Conservation (phyloP, 345 rosid genomes). For the Eucalyptus marginata region DNA sequence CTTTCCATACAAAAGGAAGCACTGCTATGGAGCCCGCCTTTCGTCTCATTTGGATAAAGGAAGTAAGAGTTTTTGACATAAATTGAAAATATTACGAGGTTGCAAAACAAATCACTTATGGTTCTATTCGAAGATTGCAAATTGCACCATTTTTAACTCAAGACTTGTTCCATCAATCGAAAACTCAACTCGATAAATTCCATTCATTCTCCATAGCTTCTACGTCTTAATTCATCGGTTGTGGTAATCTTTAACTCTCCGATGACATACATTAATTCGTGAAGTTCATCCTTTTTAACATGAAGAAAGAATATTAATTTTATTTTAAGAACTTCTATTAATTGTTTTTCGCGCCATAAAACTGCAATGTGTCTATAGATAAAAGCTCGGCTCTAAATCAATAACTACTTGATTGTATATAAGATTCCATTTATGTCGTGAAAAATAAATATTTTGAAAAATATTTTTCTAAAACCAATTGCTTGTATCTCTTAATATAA, state of each 20-base stretch:
- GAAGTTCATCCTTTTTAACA: not conserved
- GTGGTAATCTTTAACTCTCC: not conserved
- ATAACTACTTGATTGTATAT: not conserved
- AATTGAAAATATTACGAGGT: not conserved
- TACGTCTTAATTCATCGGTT: not conserved
- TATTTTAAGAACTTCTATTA: not conserved
- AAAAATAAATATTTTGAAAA: no score
- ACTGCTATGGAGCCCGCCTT: no score
- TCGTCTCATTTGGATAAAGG: not conserved
- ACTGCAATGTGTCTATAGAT: not conserved
- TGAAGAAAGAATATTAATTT: not conserved
- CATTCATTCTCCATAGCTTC: not conserved
- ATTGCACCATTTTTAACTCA: not conserved
- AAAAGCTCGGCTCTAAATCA: not conserved
- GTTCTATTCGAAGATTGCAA: not conserved
- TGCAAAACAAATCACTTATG: not conserved
- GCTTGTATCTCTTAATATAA: no score
- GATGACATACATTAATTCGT: not conserved
- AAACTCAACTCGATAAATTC: not conserved
- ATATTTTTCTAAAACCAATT: no score
- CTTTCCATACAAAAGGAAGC: no score
- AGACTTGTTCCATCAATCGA: not conserved
- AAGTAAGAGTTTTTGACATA: not conserved
- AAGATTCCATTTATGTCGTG: no score
- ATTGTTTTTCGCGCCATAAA: not conserved